Evolutionary conservation across 495 filamentous ascomycete genomes (phyloP), one percentile per base, ranked within the genome.

Genomic region (Penicillium roqueforti): DNA sequence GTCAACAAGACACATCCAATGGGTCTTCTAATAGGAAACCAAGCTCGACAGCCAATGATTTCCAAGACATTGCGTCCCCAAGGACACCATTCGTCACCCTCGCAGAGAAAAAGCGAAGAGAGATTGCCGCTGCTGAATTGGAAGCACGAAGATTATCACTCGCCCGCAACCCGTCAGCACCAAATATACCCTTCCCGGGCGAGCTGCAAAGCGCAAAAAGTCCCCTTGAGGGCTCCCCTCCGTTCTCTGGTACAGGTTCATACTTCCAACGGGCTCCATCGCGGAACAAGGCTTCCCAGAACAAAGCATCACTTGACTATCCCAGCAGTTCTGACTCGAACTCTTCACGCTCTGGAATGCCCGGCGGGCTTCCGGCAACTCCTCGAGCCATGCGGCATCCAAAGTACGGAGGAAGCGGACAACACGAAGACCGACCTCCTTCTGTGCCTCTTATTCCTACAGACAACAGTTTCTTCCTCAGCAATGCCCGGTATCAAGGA

Each of bases 101-200:
- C 6, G 62, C 67, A 0, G 74, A 76, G 44, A 65, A 61, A 55
- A 72, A 57, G 39, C 85, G 86, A 70, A 89, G 87, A 70, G 88
- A 92, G 59, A 71, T 86, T 23, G 91, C 91, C 13, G 88, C 88
- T 7, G 85, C 86, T 48, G 91, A 96, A 70, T 79, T 96, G 22
- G 91, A 96, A 72, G 87, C 91, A 53, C 83, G 91, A 18, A 82
- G 91, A 41, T 80, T 88, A 57, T 96, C 91, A 20, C 81, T 96
- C 13, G 87, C 89, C 3, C 77, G 86, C 10, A 81, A 90, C 56
- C 87, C 88, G 16, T 88, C 87, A 18, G 89, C 85, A 4, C 89
- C 89, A 0, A 77, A 83, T 5, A 93, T 95, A 60, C 83, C 85
- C 11, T 87, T 87, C 65, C 91, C 91, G n/a, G 84, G 86, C 36